A percentile compares a stretch with the other conserved stretches of the same genome.
phyloP scores from a whole-genome alignment of 768 basidiomycete genomes.

The Antrodiella citrinella region DNA sequence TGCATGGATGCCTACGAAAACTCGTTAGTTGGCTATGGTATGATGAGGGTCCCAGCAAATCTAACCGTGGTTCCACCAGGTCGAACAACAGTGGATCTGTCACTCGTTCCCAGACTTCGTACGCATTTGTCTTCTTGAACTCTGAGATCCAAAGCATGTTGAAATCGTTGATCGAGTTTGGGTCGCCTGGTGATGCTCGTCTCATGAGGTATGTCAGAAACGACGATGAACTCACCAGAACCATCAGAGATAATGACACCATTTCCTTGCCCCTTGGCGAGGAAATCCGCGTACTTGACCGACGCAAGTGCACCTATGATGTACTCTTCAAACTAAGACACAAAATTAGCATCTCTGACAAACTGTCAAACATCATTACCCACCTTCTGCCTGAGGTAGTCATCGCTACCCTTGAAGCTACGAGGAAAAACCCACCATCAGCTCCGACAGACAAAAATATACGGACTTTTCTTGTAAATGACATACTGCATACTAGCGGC shows the following conservation, averaged over 20 bases:
- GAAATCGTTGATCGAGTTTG: constrained; percentile 68
- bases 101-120: constrained; percentile 80
- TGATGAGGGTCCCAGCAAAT: constrained; percentile 1
- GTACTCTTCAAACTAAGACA: constrained; percentile 81
- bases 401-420: constrained; percentile 93
- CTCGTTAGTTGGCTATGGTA: not conserved
- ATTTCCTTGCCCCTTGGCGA: constrained; percentile 54
- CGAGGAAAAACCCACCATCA: no score
- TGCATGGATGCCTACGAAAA: constrained; percentile 76
- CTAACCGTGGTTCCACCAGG: constrained; percentile 85
- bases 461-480: no score
- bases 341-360: not conserved
- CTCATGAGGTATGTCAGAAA: constrained; percentile 15
- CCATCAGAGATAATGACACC: constrained; percentile 66
- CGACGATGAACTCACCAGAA: constrained; percentile 27
- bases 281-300: constrained; percentile 85
- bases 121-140: constrained; percentile 83
- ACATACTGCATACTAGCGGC: constrained; percentile 62
- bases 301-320: constrained; percentile 80
- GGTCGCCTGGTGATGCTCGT: constrained; percentile 36
- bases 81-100: constrained; percentile 95
- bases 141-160: constrained; percentile 82
- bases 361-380: constrained; percentile 6
- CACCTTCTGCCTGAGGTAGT: constrained; percentile 85
- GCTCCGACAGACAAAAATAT: constrained; percentile 1